Evolutionary conservation across 1,139 yeast species (phyloP).

Genomic region (Nakaseomyces nivariensis): DNA sequence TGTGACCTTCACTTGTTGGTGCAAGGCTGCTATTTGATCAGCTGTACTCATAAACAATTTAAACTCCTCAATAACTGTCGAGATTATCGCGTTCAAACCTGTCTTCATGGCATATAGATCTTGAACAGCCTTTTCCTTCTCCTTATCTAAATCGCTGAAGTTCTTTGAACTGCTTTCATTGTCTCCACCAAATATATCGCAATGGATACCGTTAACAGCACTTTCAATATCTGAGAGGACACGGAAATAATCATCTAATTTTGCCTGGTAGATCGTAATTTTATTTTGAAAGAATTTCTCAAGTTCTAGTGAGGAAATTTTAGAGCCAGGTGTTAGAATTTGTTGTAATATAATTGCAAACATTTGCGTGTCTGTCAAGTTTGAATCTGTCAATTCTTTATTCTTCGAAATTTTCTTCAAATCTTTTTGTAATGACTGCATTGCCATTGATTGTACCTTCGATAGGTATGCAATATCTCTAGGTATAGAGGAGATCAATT

Average conservation of each 20-base stretch:
- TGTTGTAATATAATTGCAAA: slow-evolving; percentile 60
- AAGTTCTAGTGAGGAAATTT: slow-evolving; percentile 46
- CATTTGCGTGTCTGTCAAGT: slow-evolving; percentile 48
- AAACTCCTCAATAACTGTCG: slow-evolving; percentile 72
- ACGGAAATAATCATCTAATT: slow-evolving; percentile 57
- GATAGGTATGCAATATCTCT: slow-evolving; percentile 69
- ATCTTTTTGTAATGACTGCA: slow-evolving; percentile 59
- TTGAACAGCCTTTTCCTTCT: slow-evolving; percentile 5
- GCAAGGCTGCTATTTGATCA: slow-evolving; percentile 81
- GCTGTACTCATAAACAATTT: slow-evolving; percentile 82
- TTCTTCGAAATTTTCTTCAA: slow-evolving; percentile 39
- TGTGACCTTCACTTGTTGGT: slow-evolving; percentile 51
- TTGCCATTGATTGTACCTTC: slow-evolving; percentile 51
- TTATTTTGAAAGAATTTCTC: slow-evolving; percentile 46
- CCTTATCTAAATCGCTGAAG: slow-evolving; percentile 1
- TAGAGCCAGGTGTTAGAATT: slow-evolving; percentile 57
- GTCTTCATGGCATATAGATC: slow-evolving; percentile 19
- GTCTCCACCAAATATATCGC: slow-evolving; percentile 26
- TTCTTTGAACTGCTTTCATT: slow-evolving; percentile 7
- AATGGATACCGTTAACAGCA: slow-evolving; percentile 64
- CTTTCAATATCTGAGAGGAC: slow-evolving; percentile 63
- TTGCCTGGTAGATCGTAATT: slow-evolving; percentile 42
- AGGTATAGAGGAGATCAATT: slow-evolving; percentile 69
- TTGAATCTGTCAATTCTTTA: slow-evolving; percentile 37
- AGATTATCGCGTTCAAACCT: slow-evolving; percentile 24